Base-by-base conservation (phyloP, 2,329 filamentous ascomycete species). In the Sarocladium kiliense region DNA sequence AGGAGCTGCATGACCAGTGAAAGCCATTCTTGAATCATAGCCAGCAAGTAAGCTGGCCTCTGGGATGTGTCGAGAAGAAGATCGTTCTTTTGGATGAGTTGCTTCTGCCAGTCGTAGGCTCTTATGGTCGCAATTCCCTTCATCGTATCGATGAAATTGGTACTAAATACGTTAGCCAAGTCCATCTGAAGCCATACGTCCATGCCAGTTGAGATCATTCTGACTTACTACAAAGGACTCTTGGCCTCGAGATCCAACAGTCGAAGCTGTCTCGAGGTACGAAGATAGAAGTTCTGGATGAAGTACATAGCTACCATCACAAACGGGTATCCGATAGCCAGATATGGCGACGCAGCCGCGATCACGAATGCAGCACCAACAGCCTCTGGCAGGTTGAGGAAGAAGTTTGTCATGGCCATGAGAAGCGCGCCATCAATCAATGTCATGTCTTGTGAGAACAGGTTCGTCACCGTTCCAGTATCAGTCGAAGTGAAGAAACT, bases 211-310 rank as follows among this genome's bases (percentile, higher is more conserved):
- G 7, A 32, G 12, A 32, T 32, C 30, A n/a, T n/a, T n/a, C n/a
- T n/a, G 12, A 58, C 72, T 25, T 73, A 79, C 68, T 81, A 83
- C 0, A 85, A 66, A 0, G 81, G 81, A 1, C 77, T 77, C 59
- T 86, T 85, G 1, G 79, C 75, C 63, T 87, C 84, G 1, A 87
- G 73, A 45, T 86, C 83, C 11, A 87, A 65, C 19, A 84, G 72
- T 50, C 83, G 74, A 7, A 87, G 64, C 63, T 86, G 83, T 0
- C 82, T 70, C 1, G 81, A 85, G 0, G 82, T 86, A 0, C 79
- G 73, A 2, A 86, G 71, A 59, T 86, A 86, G 50, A 82, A 74
- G 54, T 72, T 77, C 58, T 85, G 82, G 0, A 85, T 65, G 2
- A 71, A 57, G 55, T 76, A 85, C 1, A 84, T 57, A 0, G 76